phyloP scores from a whole-genome alignment of 306 rosid genomes.

The Sechiopsis laciniata region DNA sequence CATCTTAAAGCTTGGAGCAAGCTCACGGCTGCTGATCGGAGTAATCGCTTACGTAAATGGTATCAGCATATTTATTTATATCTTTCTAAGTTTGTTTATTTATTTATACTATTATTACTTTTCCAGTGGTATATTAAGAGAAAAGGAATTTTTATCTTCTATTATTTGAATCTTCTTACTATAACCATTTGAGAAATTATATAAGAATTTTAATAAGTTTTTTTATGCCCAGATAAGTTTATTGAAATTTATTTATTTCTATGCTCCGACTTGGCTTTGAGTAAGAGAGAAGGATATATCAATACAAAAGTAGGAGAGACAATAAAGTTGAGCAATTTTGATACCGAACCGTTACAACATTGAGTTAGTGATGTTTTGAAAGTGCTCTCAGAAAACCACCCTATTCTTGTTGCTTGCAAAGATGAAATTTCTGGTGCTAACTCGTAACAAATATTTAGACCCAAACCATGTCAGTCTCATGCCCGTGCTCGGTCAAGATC shows the following conservation, averaged over 20 bases:
- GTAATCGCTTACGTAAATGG: slow-evolving; percentile 81
- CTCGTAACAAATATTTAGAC: no score
- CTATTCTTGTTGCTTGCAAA: no score
- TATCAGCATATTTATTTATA: slow-evolving; percentile 25
- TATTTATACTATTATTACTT: neutral
- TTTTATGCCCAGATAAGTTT: neutral
- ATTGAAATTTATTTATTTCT: neutral
- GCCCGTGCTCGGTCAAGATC: no score
- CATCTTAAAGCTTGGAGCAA: slow-evolving; percentile 83
- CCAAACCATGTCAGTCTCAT: no score
- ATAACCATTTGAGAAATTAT: neutral
- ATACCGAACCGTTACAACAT: neutral
- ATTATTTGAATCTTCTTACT: neutral
- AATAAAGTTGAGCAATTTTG: neutral
- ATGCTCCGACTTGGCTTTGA: neutral
- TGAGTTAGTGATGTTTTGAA: no score
- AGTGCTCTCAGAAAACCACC: no score
- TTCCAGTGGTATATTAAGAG: neutral
- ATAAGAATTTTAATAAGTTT: neutral
- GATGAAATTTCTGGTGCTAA: no score
- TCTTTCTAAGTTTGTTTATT: slow-evolving; percentile 19
- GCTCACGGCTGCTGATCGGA: slow-evolving; percentile 74
- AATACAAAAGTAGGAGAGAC: neutral
- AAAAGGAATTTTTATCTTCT: neutral
- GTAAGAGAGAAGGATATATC: neutral